Conservation (phyloP, 176 grass and related monocot genomes). For the Oryza meyeriana region DNA sequence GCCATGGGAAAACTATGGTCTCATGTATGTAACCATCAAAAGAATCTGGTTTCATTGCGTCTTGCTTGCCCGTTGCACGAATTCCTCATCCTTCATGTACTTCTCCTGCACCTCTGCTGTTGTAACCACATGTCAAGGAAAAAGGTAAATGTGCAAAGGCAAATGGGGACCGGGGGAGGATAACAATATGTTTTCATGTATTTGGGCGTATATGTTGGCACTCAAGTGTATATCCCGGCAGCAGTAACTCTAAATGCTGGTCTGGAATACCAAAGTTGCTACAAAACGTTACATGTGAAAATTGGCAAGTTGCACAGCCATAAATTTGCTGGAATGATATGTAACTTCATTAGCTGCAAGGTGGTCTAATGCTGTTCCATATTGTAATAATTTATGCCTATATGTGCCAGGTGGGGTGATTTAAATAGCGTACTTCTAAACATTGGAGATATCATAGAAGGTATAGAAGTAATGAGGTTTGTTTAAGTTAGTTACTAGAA, state of each 20-base stretch:
- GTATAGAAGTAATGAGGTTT: background rate
- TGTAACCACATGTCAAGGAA: constrained; percentile 62
- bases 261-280: background rate
- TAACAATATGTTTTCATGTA: background rate
- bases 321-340: background rate
- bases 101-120: constrained; percentile 94
- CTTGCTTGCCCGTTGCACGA: constrained; percentile 29
- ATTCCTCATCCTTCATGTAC: constrained; percentile 82
- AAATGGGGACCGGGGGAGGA: background rate
- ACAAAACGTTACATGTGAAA: background rate
- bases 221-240: background rate
- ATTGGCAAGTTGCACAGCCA: background rate
- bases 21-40: background rate
- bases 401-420: constrained; percentile 10
- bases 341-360: background rate
- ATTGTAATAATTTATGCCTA: background rate
- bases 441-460: constrained; percentile 5
- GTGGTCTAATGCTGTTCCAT: background rate
- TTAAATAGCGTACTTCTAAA: constrained; percentile 3
- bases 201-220: background rate
- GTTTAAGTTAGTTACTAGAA: background rate
- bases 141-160: background rate
- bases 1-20: background rate
- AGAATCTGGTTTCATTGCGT: background rate
- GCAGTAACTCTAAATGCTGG: background rate